Conservation (phyloP, 352 stramenopile genomes). For the Globisporangium yorkense region DNA sequence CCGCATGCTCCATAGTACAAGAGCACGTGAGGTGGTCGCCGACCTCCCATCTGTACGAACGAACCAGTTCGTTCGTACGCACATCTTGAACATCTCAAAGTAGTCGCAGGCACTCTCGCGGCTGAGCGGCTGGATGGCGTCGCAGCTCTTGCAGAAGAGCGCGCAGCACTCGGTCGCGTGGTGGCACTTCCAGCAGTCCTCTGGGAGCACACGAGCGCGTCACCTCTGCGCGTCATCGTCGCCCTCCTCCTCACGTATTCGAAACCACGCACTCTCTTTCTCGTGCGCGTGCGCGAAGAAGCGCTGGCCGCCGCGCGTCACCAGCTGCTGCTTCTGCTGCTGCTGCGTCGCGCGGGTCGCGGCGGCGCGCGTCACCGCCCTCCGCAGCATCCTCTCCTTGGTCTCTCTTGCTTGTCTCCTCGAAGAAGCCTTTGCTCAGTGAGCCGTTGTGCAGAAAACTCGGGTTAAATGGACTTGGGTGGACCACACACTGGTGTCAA, state of each 20-base stretch:
- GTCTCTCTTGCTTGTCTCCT: background rate
- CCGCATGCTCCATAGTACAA: background rate
- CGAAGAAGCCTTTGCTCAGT: background rate
- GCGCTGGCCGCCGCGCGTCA: slow-evolving; percentile 1
- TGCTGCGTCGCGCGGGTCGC: slow-evolving; percentile 15
- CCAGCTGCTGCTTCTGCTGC: slow-evolving; percentile 5
- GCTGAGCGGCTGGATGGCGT: slow-evolving; percentile 70
- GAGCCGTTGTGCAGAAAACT: too few species aligned
- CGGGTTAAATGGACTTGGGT: too few species aligned
- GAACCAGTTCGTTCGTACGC: slow-evolving; percentile 11
- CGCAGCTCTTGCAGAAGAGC: slow-evolving; percentile 78
- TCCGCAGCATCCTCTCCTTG: slow-evolving; percentile 18
- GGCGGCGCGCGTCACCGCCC: slow-evolving; percentile 17
- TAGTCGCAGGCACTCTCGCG: slow-evolving; percentile 66
- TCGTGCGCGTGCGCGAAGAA: slow-evolving; percentile 19
- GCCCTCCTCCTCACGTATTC: background rate
- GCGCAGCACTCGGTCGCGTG: slow-evolving; percentile 74
- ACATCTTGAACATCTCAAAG: slow-evolving; percentile 87
- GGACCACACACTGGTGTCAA: too few species aligned
- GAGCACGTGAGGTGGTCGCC: background rate
- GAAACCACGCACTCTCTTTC: slow-evolving; percentile 15
- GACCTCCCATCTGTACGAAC: background rate
- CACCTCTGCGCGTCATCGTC: background rate
- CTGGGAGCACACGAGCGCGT: slow-evolving; percentile 6
- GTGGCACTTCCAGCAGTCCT: slow-evolving; percentile 80